Conservation (phyloP, 83 land plant species). For the Picea mariana region DNA sequence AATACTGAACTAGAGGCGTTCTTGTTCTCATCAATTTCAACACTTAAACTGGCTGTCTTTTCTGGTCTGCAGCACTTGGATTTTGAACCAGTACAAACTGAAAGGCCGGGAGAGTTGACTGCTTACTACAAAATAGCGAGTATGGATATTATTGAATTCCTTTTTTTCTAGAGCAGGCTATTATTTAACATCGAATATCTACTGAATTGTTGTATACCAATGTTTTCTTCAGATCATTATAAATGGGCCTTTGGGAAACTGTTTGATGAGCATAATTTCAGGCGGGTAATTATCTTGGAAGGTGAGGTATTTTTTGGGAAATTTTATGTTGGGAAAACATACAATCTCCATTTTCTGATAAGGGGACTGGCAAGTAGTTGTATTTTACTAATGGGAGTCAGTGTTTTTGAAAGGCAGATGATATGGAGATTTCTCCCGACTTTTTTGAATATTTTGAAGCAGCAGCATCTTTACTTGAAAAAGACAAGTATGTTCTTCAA, state of each 20-base stretch:
- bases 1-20: not conserved
- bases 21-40: not conserved
- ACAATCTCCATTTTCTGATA: not conserved
- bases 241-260: conserved; percentile 94
- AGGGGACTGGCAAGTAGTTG: not conserved
- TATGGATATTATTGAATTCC: conserved; percentile 28
- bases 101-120: conserved; percentile 90
- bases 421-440: conserved; percentile 98
- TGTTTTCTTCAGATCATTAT: conserved; percentile 76
- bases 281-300: conserved; percentile 93
- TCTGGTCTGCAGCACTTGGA: conserved; percentile 79
- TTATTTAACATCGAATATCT: not conserved
- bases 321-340: not conserved
- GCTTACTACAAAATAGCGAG: conserved; percentile 98
- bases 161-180: conserved; percentile 1
- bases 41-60: conserved; percentile 1
- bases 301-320: conserved; percentile 36
- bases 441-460: conserved; percentile 98
- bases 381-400: conserved; percentile 8
- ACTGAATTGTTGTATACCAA: conserved; percentile 3
- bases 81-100: conserved; percentile 63
- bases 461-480: conserved; percentile 78
- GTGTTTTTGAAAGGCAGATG: conserved; percentile 64
- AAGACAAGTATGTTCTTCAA: conserved; percentile 62
- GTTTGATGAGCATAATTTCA: conserved; percentile 75